Evolutionary conservation across 1,284 basidiomycete genomes (phyloP).

Genomic region (Austroboletus rostrupii): DNA sequence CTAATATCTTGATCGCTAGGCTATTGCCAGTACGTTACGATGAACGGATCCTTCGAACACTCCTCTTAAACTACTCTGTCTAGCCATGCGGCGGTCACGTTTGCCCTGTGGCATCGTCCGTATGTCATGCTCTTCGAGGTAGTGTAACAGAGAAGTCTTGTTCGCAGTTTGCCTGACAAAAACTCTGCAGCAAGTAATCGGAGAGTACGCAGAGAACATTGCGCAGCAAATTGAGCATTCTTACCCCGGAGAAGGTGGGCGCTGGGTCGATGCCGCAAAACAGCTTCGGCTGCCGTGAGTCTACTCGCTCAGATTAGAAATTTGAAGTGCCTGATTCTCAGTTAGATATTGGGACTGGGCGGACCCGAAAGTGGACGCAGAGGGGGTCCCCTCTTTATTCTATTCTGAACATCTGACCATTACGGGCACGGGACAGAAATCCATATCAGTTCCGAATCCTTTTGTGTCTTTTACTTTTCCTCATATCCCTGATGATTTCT

Average conservation of each 20-base stretch:
- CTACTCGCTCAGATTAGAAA: too few relatives aligned
- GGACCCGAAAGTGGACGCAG: conserved; percentile 16
- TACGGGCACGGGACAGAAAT: conserved; percentile 1
- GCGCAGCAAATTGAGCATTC: conserved; percentile 21
- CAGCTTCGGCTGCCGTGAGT: conserved; percentile 24
- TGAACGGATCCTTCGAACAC: not conserved
- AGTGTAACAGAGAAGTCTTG: not conserved
- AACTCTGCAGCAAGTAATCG: conserved; percentile 21
- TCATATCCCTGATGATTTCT: conserved; percentile 20
- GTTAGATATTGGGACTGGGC: conserved; percentile 26
- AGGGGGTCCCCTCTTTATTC: conserved; percentile 21
- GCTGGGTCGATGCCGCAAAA: conserved; percentile 18
- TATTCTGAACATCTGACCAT: conserved; percentile 9
- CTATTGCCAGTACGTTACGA: conserved; percentile 23
- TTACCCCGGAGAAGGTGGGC: conserved; percentile 14
- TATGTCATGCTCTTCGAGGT: conserved; percentile 29
- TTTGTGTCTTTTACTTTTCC: conserved; percentile 16
- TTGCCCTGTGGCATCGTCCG: conserved; percentile 27
- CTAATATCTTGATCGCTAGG: conserved; percentile 10
- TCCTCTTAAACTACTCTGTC: not conserved
- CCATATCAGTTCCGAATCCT: conserved; percentile 16
- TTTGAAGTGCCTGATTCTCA: conserved; percentile 1
- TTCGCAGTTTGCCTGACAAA: not conserved
- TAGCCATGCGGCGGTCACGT: conserved; percentile 21
- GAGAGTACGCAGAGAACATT: conserved; percentile 20